Conservation (phyloP, 2,329 filamentous ascomycete species). For the Pseudogymnoascus sp. region DNA sequence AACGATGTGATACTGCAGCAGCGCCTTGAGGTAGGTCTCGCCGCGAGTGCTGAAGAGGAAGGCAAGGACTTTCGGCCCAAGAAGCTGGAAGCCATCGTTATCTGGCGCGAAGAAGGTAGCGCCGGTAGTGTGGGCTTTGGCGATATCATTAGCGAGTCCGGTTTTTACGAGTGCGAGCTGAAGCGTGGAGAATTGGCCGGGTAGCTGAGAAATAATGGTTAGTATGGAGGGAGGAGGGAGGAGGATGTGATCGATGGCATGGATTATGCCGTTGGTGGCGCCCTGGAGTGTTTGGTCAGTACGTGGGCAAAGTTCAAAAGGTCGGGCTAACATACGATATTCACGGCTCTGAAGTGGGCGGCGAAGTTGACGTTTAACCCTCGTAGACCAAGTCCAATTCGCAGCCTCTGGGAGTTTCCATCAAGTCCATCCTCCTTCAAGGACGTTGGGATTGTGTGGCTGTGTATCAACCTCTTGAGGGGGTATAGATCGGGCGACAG, state of each 20-base stretch:
- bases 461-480: conserved; percentile 54
- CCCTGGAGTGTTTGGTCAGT: conserved; percentile 34
- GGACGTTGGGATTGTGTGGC: conserved; percentile 67
- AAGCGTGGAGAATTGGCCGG: conserved; percentile 69
- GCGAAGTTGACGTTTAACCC: conserved; percentile 72
- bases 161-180: conserved; percentile 67
- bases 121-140: conserved; percentile 47
- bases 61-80: conserved; percentile 65
- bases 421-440: conserved; percentile 52
- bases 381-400: conserved; percentile 51
- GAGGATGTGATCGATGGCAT: conserved; percentile 67
- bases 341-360: conserved; percentile 57
- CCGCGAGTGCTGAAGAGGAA: conserved; percentile 80
- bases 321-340: conserved; percentile 49
- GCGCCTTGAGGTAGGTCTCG: conserved; percentile 63
- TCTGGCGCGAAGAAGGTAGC: conserved; percentile 74
- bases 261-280: conserved; percentile 72
- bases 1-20: conserved; percentile 73
- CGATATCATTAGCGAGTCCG: conserved; percentile 53
- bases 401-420: conserved; percentile 55
- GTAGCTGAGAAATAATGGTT: conserved; percentile 56
- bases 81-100: conserved; percentile 69
- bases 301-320: not conserved
- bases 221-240: conserved; percentile 61
- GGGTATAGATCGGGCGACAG: conserved; percentile 60